Conservation (phyloP, 164 flowering plant genomes). For the Euptelea pleiosperma region DNA sequence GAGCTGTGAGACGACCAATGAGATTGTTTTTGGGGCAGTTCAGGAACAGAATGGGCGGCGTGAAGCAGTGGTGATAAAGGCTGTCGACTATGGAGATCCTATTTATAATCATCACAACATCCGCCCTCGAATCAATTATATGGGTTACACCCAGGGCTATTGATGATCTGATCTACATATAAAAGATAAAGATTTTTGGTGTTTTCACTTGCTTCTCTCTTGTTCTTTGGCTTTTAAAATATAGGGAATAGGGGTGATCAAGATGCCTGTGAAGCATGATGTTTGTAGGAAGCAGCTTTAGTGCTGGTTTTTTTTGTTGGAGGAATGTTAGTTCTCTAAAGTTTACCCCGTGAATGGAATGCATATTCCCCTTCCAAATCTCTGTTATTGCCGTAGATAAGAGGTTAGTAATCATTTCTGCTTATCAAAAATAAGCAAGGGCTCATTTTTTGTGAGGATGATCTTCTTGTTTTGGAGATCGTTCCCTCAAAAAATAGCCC, state of each 20-base stretch:
- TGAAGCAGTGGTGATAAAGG: slow-evolving; percentile 49
- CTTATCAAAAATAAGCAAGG: too few species aligned
- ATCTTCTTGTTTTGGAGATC: too few species aligned
- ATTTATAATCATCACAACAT: slow-evolving; percentile 43
- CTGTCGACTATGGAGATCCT: slow-evolving; percentile 56
- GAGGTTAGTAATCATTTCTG: too few species aligned
- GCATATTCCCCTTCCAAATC: neutral
- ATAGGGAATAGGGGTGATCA: slow-evolving; percentile 8
- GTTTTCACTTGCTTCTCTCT: slow-evolving; percentile 8
- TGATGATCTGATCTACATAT: slow-evolving; percentile 21
- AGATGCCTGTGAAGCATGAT: too few species aligned
- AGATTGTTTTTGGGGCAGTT: slow-evolving; percentile 87
- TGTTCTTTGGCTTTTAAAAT: slow-evolving; percentile 3
- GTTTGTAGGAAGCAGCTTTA: slow-evolving; percentile 11
- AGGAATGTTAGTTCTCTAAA: slow-evolving; percentile 5
- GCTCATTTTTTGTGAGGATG: too few species aligned
- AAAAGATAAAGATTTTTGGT: slow-evolving; percentile 18
- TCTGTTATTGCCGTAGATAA: neutral
- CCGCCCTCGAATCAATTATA: slow-evolving; percentile 38
- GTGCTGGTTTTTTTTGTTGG: slow-evolving; percentile 12
- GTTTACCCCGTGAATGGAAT: neutral
- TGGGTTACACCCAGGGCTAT: slow-evolving; percentile 36
- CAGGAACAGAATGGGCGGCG: slow-evolving; percentile 57
- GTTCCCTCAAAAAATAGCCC: too few species aligned
- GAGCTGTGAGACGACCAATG: slow-evolving; percentile 57